These are phyloP conservation scores for Yamadazyma kanchanaburiensis DNA, from an alignment of 1,139 yeast species.

Conservation along the genomic window DNA sequence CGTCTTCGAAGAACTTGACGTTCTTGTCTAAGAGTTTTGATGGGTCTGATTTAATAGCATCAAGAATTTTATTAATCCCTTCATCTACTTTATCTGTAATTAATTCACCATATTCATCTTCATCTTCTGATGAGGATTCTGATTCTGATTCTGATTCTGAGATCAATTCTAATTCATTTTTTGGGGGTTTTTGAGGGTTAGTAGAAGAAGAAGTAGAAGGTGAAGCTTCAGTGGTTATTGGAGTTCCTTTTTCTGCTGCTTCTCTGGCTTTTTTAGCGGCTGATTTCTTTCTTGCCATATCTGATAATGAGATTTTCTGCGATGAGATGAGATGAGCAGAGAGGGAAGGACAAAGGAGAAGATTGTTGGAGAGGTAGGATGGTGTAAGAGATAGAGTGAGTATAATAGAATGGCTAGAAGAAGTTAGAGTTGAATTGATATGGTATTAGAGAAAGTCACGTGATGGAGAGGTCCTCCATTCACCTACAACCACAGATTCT, in stretches of 20 bases:
- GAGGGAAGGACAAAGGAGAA: too few species aligned
- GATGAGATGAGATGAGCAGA: constrained; percentile 17
- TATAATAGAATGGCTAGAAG: too few species aligned
- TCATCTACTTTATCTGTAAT: constrained; percentile 82
- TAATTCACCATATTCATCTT: constrained; percentile 89
- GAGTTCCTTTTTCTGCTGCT: constrained; percentile 23
- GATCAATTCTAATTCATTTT: constrained; percentile 16
- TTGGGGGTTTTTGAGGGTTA: constrained; percentile 12
- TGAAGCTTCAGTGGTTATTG: neutral
- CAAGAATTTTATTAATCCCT: constrained; percentile 70
- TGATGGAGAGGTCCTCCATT: too few species aligned
- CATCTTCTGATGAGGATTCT: constrained; percentile 60
- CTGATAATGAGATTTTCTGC: constrained; percentile 4
- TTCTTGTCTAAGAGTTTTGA: constrained; percentile 60
- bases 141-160: constrained; percentile 23
- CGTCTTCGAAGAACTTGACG: constrained; percentile 69
- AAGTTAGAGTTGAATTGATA: too few species aligned
- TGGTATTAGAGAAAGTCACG: too few species aligned
- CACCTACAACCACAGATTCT: too few species aligned
- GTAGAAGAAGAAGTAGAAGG: neutral
- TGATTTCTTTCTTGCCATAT: constrained; percentile 89
- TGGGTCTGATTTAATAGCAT: constrained; percentile 68
- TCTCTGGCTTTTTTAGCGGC: constrained; percentile 76
- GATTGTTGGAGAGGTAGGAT: too few species aligned
- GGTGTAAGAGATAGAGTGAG: too few species aligned